phyloP scores from a whole-genome alignment of 1,139 yeast genomes.

The Candida neerlandica region DNA sequence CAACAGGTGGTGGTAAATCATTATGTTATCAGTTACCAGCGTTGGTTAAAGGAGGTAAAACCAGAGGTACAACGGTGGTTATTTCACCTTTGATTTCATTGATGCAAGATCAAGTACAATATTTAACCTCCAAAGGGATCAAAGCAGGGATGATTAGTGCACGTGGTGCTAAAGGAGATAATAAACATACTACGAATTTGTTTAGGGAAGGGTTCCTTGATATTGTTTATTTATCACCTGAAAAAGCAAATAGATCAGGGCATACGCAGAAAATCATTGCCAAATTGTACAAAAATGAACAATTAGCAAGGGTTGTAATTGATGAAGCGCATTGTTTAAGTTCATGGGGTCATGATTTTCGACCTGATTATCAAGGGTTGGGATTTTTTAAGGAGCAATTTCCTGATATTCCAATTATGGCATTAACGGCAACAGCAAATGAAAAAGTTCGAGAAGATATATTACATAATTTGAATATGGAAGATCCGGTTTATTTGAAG shows the following conservation, averaged over 20 bases:
- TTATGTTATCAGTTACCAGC: slow-evolving; percentile 96
- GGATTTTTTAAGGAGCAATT: slow-evolving; percentile 70
- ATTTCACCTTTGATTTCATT: slow-evolving; percentile 92
- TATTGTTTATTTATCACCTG: slow-evolving; percentile 89
- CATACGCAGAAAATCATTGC: slow-evolving; percentile 69
- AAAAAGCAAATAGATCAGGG: slow-evolving; percentile 81
- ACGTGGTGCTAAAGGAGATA: slow-evolving; percentile 64
- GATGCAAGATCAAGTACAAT: slow-evolving; percentile 97
- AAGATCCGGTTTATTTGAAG: slow-evolving; percentile 55
- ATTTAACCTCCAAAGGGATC: slow-evolving; percentile 64
- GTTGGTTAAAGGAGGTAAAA: slow-evolving; percentile 68
- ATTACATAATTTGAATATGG: slow-evolving; percentile 66
- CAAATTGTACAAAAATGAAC: slow-evolving; percentile 53
- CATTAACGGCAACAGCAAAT: slow-evolving; percentile 96
- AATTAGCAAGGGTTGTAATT: slow-evolving; percentile 83
- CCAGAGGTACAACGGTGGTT: slow-evolving; percentile 86
- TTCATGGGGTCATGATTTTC: slow-evolving; percentile 98
- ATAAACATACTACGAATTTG: slow-evolving; percentile 61
- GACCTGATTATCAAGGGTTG: slow-evolving; percentile 91
- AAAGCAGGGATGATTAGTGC: slow-evolving; percentile 91
- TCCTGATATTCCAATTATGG: slow-evolving; percentile 89
- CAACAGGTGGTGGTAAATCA: slow-evolving; percentile 99
- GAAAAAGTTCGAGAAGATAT: slow-evolving; percentile 89
- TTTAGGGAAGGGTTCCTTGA: slow-evolving; percentile 71
- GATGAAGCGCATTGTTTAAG: slow-evolving; percentile 99